These are phyloP conservation scores for Rugosomyces carneus DNA, from an alignment of 1,284 basidiomycete genomes.

Conservation along the genomic window DNA sequence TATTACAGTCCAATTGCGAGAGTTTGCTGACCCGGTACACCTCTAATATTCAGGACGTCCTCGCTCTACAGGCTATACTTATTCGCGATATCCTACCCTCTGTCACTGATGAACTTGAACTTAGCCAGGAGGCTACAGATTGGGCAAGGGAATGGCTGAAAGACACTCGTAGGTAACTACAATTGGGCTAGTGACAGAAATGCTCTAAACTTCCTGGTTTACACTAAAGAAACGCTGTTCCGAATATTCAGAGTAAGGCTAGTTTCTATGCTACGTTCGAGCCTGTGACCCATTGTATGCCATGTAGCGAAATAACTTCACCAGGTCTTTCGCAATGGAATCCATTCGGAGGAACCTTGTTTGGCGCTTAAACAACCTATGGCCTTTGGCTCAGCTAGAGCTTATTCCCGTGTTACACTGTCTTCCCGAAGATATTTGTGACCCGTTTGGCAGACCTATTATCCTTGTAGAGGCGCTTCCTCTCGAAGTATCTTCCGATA, in stretches of 20 bases:
- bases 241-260: conserved; percentile 54
- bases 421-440: conserved; percentile 44
- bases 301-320: conserved; percentile 60
- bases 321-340: conserved; percentile 56
- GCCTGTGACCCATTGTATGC: conserved; percentile 13
- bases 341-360: conserved; percentile 47
- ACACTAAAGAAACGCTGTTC: conserved; percentile 50
- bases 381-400: conserved; percentile 27
- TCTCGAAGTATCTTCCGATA: conserved; percentile 29
- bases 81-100: conserved; percentile 53
- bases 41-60: conserved; percentile 38
- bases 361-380: conserved; percentile 53
- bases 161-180: conserved; percentile 45
- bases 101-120: conserved; percentile 48
- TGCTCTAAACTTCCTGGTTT: conserved; percentile 4
- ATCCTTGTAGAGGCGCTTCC: conserved; percentile 41
- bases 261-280: conserved; percentile 9
- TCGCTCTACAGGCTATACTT: conserved; percentile 42
- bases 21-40: conserved; percentile 39
- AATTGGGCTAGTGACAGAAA: conserved; percentile 6
- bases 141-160: conserved; percentile 56
- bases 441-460: conserved; percentile 60
- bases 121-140: conserved; percentile 37
- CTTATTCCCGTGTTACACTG: conserved; percentile 37
- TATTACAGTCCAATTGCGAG: conserved; percentile 35